These are phyloP conservation scores for Salvia sclarea DNA, from an alignment of 305 asterid species.

Conservation along the genomic window DNA sequence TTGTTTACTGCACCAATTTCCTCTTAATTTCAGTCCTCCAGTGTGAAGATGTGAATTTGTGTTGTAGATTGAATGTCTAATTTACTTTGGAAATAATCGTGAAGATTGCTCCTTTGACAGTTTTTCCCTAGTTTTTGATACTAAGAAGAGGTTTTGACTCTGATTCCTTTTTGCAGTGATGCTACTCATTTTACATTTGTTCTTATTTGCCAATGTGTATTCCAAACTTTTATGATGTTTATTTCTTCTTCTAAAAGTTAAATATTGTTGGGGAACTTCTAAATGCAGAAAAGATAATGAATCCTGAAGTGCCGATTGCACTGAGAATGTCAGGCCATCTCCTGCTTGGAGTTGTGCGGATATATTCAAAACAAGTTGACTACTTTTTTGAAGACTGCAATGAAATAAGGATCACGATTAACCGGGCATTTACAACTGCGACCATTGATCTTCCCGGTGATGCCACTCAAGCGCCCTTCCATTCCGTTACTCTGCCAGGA, in stretches of 20 bases:
- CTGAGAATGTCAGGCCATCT: constrained; percentile 92
- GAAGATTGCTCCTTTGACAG: neutral
- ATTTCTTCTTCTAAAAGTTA: neutral
- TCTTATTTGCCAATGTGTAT: neutral
- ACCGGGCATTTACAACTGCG: constrained; percentile 43
- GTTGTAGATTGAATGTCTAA: neutral
- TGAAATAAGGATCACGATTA: constrained; percentile 43
- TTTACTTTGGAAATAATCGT: neutral
- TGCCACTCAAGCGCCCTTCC: constrained; percentile 64
- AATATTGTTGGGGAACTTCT: constrained; percentile 7
- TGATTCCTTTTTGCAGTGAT: neutral
- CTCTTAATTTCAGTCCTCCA: neutral
- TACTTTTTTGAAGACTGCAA: constrained; percentile 75
- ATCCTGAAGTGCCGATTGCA: constrained; percentile 85
- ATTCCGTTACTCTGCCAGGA: constrained; percentile 70
- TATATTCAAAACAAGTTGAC: constrained; percentile 87
- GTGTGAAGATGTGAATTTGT: neutral
- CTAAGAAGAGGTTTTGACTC: neutral
- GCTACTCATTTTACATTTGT: neutral
- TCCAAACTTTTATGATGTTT: neutral
- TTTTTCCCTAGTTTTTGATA: neutral
- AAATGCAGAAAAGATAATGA: constrained; percentile 68
- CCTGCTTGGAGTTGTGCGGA: constrained; percentile 86
- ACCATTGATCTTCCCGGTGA: constrained; percentile 66
- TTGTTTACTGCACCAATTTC: neutral